Evolutionary conservation across 2,329 filamentous ascomycete genomes (phyloP).

Genomic region (Metarhizium sp.): DNA sequence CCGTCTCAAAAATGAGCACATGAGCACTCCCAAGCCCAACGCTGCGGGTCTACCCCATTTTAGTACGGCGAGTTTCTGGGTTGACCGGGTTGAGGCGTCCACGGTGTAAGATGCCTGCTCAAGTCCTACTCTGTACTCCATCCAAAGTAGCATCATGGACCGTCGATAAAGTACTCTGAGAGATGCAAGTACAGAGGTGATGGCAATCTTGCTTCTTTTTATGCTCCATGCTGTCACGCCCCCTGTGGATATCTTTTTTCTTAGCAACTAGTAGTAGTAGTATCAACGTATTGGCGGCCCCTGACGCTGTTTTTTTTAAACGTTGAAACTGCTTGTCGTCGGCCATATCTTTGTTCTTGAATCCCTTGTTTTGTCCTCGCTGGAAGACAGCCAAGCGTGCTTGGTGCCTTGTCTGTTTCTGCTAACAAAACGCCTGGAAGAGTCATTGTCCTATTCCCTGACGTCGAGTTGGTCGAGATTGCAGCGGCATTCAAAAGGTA

Average conservation of each 20-base stretch:
- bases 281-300: background rate
- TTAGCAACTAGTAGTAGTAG: background rate
- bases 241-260: background rate
- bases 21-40: conserved; percentile 32
- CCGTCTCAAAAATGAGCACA: conserved; percentile 36
- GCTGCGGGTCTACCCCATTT: conserved; percentile 21
- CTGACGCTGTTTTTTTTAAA: background rate
- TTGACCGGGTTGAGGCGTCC: conserved; percentile 8
- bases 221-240: background rate
- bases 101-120: conserved; percentile 1
- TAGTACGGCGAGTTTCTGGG: background rate
- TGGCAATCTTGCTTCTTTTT: no score
- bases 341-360: background rate
- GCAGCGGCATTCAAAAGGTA: background rate
- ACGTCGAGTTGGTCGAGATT: background rate
- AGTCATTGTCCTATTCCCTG: background rate
- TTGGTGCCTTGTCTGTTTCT: background rate
- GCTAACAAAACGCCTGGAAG: no score
- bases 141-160: no score
- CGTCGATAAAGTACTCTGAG: no score
- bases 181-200: no score
- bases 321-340: background rate
- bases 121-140: no score
- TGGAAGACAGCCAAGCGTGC: background rate
- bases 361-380: background rate